phyloP scores from a whole-genome alignment of 768 basidiomycete genomes.

The Russula ochroleuca region DNA sequence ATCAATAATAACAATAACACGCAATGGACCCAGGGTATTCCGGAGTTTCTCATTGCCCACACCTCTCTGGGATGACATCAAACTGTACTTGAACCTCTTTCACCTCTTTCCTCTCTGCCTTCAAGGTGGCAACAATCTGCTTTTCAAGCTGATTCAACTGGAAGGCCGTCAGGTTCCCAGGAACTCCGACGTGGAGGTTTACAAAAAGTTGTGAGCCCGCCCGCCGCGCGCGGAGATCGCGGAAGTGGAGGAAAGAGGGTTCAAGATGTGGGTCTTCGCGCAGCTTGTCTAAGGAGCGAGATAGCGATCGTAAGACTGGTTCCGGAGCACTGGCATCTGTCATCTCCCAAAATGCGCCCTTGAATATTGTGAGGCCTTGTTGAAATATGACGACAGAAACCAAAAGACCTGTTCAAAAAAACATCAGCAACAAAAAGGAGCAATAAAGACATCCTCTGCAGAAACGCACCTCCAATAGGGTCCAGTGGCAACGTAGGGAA shows the following conservation, averaged over 20 bases:
- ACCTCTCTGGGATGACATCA: neutral
- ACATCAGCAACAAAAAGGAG: constrained; percentile 2
- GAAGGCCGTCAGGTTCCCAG: constrained; percentile 50
- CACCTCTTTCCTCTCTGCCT: constrained; percentile 57
- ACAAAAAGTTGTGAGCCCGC: constrained; percentile 80
- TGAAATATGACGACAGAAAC: constrained; percentile 87
- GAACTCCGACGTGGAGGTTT: constrained; percentile 74
- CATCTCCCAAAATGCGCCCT: constrained; percentile 72
- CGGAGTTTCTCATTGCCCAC: neutral
- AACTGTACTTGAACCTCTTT: constrained; percentile 49
- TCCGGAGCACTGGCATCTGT: constrained; percentile 69
- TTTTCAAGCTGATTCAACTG: constrained; percentile 59
- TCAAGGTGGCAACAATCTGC: constrained; percentile 53
- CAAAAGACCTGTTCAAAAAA: constrained; percentile 52
- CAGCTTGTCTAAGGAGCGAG: constrained; percentile 41
- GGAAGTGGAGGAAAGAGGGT: constrained; percentile 40
- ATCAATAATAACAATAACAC: neutral
- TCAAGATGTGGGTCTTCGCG: neutral
- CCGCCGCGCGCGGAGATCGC: constrained; percentile 64
- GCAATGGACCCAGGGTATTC: neutral
- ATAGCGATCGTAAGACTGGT: constrained; percentile 53
- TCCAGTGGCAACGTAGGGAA: constrained; percentile 87
- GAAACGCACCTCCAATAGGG: constrained; percentile 77
- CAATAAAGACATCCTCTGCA: constrained; percentile 4
- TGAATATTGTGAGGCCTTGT: constrained; percentile 66